Evolutionary conservation across 345 rosid species (phyloP).

Genomic region (Euphorbia tirucalli): DNA sequence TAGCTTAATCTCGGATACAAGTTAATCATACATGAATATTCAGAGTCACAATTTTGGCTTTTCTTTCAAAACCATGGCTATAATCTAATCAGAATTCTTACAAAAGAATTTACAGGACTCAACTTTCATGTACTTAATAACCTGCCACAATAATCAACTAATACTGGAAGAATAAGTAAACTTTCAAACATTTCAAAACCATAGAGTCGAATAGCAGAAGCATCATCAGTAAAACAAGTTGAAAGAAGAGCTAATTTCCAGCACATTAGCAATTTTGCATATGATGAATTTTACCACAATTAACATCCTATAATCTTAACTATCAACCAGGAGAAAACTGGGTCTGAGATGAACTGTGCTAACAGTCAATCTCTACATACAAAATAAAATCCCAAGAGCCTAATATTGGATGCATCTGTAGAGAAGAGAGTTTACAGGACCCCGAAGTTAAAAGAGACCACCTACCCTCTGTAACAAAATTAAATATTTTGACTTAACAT

Average conservation of each 20-base stretch:
- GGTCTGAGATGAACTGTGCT: background rate
- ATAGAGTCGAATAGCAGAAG: background rate
- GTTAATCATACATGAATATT: no score
- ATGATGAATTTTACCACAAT: background rate
- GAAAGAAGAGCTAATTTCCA: background rate
- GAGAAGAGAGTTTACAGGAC: no score
- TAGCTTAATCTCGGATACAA: no score
- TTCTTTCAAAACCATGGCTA: no score
- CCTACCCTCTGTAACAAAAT: background rate
- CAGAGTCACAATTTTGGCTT: no score
- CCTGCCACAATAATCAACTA: no score
- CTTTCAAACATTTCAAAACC: no score
- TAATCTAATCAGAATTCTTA: no score
- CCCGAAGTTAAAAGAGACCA: background rate
- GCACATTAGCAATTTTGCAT: slow-evolving; percentile 4
- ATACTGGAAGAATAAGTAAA: no score
- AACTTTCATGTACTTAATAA: no score
- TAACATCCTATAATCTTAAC: background rate
- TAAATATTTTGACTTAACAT: slow-evolving; percentile 2
- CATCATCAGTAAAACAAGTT: background rate
- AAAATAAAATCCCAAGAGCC: background rate
- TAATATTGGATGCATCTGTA: no score
- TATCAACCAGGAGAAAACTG: slow-evolving; percentile 5
- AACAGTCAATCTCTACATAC: background rate
- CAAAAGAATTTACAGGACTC: no score